Evolutionary conservation across 2,329 filamentous ascomycete genomes (phyloP).

Genomic region (Magnaporthiopsis rhizophila): DNA sequence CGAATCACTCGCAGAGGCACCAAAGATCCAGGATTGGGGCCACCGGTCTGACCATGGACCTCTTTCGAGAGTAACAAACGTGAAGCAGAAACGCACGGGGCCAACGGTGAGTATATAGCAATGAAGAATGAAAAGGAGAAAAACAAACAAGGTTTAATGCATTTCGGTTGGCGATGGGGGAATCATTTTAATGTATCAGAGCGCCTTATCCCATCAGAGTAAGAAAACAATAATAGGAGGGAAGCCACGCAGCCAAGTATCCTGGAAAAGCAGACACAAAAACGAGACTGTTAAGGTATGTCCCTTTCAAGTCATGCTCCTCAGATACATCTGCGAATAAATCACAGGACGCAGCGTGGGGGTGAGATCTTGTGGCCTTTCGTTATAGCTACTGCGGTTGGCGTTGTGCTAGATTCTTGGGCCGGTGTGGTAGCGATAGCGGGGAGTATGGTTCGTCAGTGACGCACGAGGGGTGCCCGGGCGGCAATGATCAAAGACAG

Average conservation of each 20-base stretch:
- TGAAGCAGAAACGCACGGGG: no score
- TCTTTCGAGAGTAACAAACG: neutral
- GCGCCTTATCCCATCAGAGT: no score
- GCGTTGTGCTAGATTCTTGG: neutral
- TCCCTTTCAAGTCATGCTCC: neutral
- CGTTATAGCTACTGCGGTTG: neutral
- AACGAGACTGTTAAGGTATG: neutral
- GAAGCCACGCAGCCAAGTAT: neutral
- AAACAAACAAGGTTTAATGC: neutral
- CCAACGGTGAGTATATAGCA: neutral
- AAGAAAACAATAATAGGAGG: neutral
- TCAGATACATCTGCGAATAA: constrained; percentile 3
- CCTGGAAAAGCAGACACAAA: constrained; percentile 1
- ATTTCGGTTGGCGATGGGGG: neutral
- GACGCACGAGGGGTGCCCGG: no score
- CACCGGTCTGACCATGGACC: no score
- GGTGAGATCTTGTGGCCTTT: neutral
- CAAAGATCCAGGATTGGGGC: neutral
- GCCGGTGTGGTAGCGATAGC: neutral
- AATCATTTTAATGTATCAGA: neutral
- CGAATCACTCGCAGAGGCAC: neutral
- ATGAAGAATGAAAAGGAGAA: neutral
- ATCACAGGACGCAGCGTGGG: neutral
- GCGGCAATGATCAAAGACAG: neutral
- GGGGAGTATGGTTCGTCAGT: neutral